Base-by-base conservation (phyloP, 495 filamentous ascomycete species). In the Penicillium silybi region DNA sequence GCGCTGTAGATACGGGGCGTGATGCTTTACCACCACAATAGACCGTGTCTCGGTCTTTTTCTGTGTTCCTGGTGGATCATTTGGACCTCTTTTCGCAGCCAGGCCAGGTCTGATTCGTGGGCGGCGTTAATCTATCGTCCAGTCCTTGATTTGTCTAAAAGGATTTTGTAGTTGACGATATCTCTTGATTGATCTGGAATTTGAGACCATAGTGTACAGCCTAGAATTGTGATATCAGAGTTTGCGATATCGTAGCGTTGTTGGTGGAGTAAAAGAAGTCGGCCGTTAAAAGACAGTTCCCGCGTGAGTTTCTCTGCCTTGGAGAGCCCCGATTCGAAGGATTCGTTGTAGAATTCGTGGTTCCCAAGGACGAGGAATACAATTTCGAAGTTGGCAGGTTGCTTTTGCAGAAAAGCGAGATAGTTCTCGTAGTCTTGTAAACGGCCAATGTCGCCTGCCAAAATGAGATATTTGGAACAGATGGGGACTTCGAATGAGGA, bases 371-470 rank as follows among this genome's bases (percentile, higher is more conserved):
- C 67, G 1, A 83, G 66, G 53, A 79, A 83, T 0, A 83, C 72
- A 1, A 64, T 50, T 19, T 70, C 48, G 57, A 77, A 84, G 1
- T 53, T 60, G 7, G 67, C 48, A 4, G 68, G 70, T 35, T 84
- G 76, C 1, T 58, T 62, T 29, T 71, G 55, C 34, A 85, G 58
- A 54, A 85, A 83, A 22, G 53, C 29, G n/a, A 67, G 70, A 59
- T 80, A 84, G 4, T 59, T 56, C 5, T 76, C 60, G 56, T 81
- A 83, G 63, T 85, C 75, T 13, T 52, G 50, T 18, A 84, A 67
- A 9, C 76, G 73, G 2, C 82, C 82, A 44, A 84, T 75, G 56
- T 85, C 81, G 13, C 82, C 81, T 0, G 75, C 79, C 0, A 85
- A 71, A 20, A 85, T 70, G 6, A 86, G 72, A 58, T 76, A 67